Conservation (phyloP, 257 asterid species). For the Scutellaria galericulata region DNA sequence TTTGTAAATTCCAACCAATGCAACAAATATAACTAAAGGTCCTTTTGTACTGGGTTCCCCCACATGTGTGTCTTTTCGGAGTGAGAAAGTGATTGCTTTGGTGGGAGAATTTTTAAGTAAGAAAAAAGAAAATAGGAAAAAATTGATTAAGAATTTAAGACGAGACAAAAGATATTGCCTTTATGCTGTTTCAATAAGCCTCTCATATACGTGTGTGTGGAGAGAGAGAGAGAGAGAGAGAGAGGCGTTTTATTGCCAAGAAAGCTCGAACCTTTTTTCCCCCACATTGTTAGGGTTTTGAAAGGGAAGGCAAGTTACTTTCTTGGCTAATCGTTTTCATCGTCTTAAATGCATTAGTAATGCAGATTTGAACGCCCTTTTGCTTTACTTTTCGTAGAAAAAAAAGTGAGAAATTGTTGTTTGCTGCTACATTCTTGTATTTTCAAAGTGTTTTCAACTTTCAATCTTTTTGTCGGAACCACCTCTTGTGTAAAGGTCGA, state of each 20-base stretch:
- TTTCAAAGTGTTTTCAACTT: constrained; percentile 28
- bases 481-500: constrained; percentile 12
- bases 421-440: constrained; percentile 39
- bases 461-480: constrained; percentile 17
- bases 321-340: constrained; percentile 30
- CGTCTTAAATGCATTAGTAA: constrained; percentile 22
- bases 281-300: constrained; percentile 50
- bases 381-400: constrained; percentile 5
- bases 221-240: constrained; percentile 30
- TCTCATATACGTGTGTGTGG: constrained; percentile 7
- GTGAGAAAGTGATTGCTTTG: constrained; percentile 19
- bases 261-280: constrained; percentile 35
- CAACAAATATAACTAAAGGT: constrained; percentile 31
- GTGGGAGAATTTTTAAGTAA: constrained; percentile 7
- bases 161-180: constrained; percentile 44
- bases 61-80: constrained; percentile 31
- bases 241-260: constrained; percentile 35
- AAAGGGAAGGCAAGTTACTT: constrained; percentile 38
- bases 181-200: constrained; percentile 38
- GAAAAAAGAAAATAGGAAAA: neutral
- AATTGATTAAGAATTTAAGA: constrained; percentile 20
- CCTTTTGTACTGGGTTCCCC: constrained; percentile 35
- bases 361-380: constrained; percentile 40
- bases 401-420: constrained; percentile 27
- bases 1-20: constrained; percentile 25